These are phyloP conservation scores for Geotrichum histeridarum DNA, from an alignment of 1,139 yeast genomes.

Conservation along the genomic window DNA sequence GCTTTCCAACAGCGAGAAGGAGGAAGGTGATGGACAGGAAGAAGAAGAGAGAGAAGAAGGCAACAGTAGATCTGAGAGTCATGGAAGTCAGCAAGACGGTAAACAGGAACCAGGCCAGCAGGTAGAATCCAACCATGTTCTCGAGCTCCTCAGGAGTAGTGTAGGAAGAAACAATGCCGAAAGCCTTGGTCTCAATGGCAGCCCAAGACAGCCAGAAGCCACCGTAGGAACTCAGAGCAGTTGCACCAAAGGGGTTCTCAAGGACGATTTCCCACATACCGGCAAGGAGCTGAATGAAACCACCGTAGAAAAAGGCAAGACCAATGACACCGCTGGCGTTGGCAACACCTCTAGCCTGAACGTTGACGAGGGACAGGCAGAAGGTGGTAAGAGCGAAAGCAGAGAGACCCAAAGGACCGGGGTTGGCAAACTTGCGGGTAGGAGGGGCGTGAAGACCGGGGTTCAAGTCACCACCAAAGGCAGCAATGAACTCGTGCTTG, in stretches of 20 bases:
- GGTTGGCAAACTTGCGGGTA: conserved; percentile 69
- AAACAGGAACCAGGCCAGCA: conserved; percentile 74
- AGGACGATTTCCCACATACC: conserved; percentile 65
- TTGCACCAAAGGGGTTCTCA: conserved; percentile 86
- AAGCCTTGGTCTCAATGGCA: conserved; percentile 63
- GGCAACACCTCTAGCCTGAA: conserved; percentile 52
- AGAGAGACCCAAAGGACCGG: conserved; percentile 81
- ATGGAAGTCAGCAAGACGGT: conserved; percentile 61
- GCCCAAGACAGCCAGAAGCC: conserved; percentile 82
- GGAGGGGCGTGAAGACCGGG: conserved; percentile 62
- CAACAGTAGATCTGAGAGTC: conserved; percentile 77
- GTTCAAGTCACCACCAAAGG: conserved; percentile 66
- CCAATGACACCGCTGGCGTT: conserved; percentile 58
- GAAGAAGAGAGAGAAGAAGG: conserved; percentile 65
- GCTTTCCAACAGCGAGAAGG: conserved; percentile 58
- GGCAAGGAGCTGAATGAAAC: conserved; percentile 65
- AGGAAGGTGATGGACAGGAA: conserved; percentile 62
- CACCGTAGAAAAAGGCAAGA: conserved; percentile 80
- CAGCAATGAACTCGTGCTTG: conserved; percentile 51
- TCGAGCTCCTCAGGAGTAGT: conserved; percentile 38
- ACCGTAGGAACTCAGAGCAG: conserved; percentile 73
- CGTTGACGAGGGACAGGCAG: conserved; percentile 60
- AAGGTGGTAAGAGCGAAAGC: conserved; percentile 84
- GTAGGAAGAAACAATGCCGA: conserved; percentile 67
- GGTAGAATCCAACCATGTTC: conserved; percentile 67